These are phyloP conservation scores for Caryocar brasiliense DNA, from an alignment of 441 rosid species.

Conservation along the genomic window DNA sequence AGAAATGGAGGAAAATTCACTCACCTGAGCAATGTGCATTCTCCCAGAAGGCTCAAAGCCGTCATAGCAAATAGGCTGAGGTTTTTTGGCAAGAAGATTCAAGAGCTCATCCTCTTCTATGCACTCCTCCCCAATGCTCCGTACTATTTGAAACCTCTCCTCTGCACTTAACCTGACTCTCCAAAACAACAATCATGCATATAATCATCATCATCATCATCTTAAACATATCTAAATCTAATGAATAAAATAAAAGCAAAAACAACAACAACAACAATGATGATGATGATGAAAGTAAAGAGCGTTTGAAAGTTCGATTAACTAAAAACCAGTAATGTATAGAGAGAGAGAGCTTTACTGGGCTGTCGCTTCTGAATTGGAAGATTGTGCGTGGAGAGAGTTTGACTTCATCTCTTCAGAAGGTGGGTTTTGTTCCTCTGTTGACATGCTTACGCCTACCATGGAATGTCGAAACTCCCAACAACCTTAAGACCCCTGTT, in stretches of 20 bases:
- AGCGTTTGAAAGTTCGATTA: too few species aligned
- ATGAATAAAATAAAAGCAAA: neutral
- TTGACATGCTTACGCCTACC: too few species aligned
- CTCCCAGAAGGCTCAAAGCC: conserved; percentile 88
- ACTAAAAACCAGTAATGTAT: too few species aligned
- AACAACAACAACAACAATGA: neutral
- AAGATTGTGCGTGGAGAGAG: conserved; percentile 23
- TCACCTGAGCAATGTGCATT: conserved; percentile 94
- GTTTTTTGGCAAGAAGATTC: conserved; percentile 61
- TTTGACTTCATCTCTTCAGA: conserved; percentile 21
- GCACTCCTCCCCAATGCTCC: conserved; percentile 74
- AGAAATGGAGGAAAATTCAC: neutral
- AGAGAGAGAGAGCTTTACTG: conserved; percentile 16
- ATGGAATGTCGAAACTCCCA: too few species aligned
- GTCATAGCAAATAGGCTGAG: conserved; percentile 72
- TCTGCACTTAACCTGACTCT: conserved; percentile 41
- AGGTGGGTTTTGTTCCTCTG: conserved; percentile 9
- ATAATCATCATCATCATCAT: neutral
- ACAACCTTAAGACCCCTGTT: too few species aligned
- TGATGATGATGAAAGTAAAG: neutral
- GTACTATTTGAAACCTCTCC: conserved; percentile 51
- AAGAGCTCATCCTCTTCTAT: conserved; percentile 60
- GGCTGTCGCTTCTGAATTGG: conserved; percentile 5
- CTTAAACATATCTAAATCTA: neutral
- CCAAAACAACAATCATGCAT: neutral